Conservation (phyloP, 2,329 filamentous ascomycete genomes). For the Exophiala lecanii-corni region DNA sequence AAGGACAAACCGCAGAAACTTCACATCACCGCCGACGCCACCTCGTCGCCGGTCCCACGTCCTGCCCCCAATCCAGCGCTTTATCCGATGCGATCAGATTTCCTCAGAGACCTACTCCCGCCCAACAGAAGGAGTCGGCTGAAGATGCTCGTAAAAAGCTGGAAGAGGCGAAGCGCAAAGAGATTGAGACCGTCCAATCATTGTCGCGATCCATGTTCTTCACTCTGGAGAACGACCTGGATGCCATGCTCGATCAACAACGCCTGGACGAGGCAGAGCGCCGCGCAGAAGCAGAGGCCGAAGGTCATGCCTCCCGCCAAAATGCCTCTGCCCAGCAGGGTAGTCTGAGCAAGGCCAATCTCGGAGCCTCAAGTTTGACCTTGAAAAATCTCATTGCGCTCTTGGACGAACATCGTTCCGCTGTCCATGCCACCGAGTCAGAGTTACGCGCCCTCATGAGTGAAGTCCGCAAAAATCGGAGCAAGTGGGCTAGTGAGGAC, state of each 20-base stretch:
- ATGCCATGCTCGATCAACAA: conserved; percentile 96
- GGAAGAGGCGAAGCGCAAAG: conserved; percentile 85
- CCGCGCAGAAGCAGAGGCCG: conserved; percentile 93
- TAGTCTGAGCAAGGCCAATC: conserved; percentile 85
- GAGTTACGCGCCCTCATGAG: conserved; percentile 91
- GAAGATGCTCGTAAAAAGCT: conserved; percentile 90
- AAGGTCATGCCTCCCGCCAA: conserved; percentile 47
- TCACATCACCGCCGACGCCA: conserved; percentile 29
- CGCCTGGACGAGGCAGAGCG: conserved; percentile 94
- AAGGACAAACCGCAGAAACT: conserved; percentile 43
- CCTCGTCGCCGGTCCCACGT: conserved; percentile 48
- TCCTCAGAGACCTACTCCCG: conserved; percentile 56
- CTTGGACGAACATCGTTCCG: conserved; percentile 86
- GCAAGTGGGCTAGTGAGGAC: conserved; percentile 98
- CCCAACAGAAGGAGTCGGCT: conserved; percentile 61
- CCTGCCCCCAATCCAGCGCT: conserved; percentile 47
- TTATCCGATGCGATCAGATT: conserved; percentile 41
- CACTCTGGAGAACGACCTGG: conserved; percentile 88
- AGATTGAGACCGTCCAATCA: conserved; percentile 80
- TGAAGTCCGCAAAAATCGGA: conserved; percentile 94
- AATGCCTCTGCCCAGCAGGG: conserved; percentile 68
- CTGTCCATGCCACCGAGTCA: conserved; percentile 86
- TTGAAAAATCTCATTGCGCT: conserved; percentile 94
- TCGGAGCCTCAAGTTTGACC: conserved; percentile 91
- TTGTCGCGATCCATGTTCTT: conserved; percentile 94